Evolutionary conservation across 2,329 filamentous ascomycete genomes (phyloP), one percentile per base, ranked within the genome.

Genomic region (Thelonectria discophora): DNA sequence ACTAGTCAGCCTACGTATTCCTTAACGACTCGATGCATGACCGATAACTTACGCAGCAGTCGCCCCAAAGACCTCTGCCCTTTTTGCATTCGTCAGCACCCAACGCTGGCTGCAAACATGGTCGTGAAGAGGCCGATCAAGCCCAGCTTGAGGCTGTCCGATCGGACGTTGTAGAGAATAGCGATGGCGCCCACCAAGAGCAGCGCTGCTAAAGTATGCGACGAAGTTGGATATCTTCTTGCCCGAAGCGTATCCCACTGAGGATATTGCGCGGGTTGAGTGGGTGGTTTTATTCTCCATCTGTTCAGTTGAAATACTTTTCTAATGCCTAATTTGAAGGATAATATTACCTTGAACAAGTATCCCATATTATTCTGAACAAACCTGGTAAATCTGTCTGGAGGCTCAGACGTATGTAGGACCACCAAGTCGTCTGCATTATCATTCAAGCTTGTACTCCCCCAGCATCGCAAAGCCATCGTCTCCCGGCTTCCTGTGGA

Each of bases 171-270:
- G 8, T 64, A 64, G 2, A 64, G 30, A 3, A 62, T 54, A 12
- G 62, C 10, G 21, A 62, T 64, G 4, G 58, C 62, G 6, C 62
- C 58, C 4, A 62, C 51, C 3, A 64, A 20, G 1, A 64, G 45
- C 15, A 64, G 8, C 1, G 58, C 62, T 18, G 1, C 58, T 62
- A 1, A 62, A 15, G 12, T 58, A 64, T 9, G 62, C 54, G 17
- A 62, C 54, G 13, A 62, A 64, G 8, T 18, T 37, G 1, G 53
- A 42, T 3, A 62, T 52, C 34, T 13, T 11, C 34, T 37, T 37
- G 3, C 34, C 34, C 2, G 34, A 37, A 6, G 34, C 15, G 15
- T 37, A 37, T 37, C 34, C 15, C 15, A 37, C 34, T 37, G 34
- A 37, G 4, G 34, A 15, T 5, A 12, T 15, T 37, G 34, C 12